A percentile compares a stretch with the other conserved stretches of the same genome.
phyloP scores from a whole-genome alignment of 2,329 filamentous ascomycete species.

The Diplodia scrobiculata region DNA sequence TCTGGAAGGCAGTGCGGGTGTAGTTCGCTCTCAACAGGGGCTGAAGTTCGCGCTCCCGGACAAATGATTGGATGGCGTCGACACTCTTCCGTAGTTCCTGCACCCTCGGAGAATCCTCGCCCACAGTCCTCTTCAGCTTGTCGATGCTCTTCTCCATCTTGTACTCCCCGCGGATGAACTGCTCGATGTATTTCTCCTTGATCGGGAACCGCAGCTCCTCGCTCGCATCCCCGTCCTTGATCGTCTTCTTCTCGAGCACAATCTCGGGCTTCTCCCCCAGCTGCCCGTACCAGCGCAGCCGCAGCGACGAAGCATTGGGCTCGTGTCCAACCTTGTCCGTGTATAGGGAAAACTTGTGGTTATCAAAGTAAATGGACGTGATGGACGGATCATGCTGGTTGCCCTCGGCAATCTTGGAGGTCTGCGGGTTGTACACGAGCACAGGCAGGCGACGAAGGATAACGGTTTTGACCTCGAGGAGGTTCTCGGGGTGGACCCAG shows the following conservation, averaged over 20 bases:
- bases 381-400: constrained; percentile 80
- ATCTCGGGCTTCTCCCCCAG: constrained; percentile 77
- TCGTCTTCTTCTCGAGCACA: constrained; percentile 83
- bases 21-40: constrained; percentile 92
- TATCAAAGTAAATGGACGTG: constrained; percentile 96
- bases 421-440: constrained; percentile 87
- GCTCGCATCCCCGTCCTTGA: constrained; percentile 73
- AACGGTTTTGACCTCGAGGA: constrained; percentile 94
- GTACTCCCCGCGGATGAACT: constrained; percentile 84
- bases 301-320: constrained; percentile 75
- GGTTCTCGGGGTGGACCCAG: constrained; percentile 94
- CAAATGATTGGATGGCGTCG: constrained; percentile 75
- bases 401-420: constrained; percentile 77
- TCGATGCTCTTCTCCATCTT: constrained; percentile 86
- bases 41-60: constrained; percentile 74
- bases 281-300: constrained; percentile 89
- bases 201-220: constrained; percentile 79
- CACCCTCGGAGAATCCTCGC: constrained; percentile 66
- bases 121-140: constrained; percentile 78
- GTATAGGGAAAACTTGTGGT: constrained; percentile 80
- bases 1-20: constrained; percentile 92
- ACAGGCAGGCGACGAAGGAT: constrained; percentile 88
- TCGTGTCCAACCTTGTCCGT: constrained; percentile 77
- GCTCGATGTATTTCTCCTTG: constrained; percentile 91
- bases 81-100: constrained; percentile 72